Conservation (phyloP, 202 grass and related monocot species). For the Setaria italica region DNA sequence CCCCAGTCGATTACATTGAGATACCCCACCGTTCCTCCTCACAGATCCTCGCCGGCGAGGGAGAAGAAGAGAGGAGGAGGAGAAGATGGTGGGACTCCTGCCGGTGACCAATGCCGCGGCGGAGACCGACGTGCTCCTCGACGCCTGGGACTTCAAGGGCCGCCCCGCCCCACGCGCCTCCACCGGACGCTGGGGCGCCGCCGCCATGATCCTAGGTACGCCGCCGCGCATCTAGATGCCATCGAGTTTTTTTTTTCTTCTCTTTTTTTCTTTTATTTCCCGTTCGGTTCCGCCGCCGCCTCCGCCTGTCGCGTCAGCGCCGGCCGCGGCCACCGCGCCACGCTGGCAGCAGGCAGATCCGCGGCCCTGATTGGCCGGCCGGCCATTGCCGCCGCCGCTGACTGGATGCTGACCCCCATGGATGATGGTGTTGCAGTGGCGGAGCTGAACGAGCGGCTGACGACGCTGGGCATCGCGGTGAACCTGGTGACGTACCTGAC, state of each 20-base stretch:
- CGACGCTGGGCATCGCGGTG: conserved; percentile 84
- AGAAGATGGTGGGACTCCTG: conserved; percentile 51
- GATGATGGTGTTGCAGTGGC: conserved; percentile 33
- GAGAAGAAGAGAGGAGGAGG: no score
- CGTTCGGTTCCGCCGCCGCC: neutral
- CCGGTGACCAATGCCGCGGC: conserved; percentile 56
- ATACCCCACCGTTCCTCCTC: no score
- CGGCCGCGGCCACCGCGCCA: neutral
- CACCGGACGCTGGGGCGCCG: conserved; percentile 83
- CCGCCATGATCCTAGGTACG: conserved; percentile 85
- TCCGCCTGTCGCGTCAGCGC: neutral
- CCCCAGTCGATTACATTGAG: neutral
- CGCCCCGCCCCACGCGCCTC: conserved; percentile 55
- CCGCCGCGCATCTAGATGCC: neutral
- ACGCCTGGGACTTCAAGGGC: conserved; percentile 89
- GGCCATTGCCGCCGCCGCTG: neutral
- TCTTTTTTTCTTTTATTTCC: neutral
- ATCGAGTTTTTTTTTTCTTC: neutral
- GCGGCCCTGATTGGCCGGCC: no score
- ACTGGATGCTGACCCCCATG: no score
- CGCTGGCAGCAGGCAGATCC: neutral
- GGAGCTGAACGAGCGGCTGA: conserved; percentile 85
- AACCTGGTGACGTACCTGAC: conserved; percentile 90
- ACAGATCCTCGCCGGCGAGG: neutral
- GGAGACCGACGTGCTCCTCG: conserved; percentile 55